Evolutionary conservation across 208 protist genomes (phyloP), one percentile per base, ranked within the genome.

Genomic region (Leishmania martiniquensis): DNA sequence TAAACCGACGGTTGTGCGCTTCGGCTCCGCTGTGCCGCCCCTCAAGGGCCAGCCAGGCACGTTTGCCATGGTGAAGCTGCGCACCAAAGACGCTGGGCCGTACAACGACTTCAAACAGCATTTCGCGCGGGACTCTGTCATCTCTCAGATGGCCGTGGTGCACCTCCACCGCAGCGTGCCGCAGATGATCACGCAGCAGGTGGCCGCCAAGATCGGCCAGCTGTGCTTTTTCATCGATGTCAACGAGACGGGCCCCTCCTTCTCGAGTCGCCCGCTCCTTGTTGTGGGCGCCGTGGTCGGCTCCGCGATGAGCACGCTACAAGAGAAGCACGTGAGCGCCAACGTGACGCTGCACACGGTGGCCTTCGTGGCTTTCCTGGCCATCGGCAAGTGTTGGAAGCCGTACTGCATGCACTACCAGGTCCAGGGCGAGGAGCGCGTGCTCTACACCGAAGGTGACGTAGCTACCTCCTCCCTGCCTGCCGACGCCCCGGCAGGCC

Each of bases 401-500:
- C 63, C 81, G 25, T 93, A 91, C 83, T 86, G 85, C 83, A 85
- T 88, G 66, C 87, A 91, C 78, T 85, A 86, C 69, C 80, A 87
- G 74, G 84, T 89, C 44, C 78, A 87, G 54, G 89, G 85, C 2
- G 69, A 70, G 62, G 65, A 81, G n/a, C 74, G 73, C 25, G 71
- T 81, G 32, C 25, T 89, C 12, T 85, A 65, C 78, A 69, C 60
- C 42, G 67, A 59, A 13, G 77, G 70, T 74, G 70, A 69, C 42
- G 75, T 57, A 9, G 70, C 39, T 29, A 62, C 55, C 15, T 74
- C 69, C 25, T 55, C 68, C 57, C 65, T 80, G 20, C 74, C 77
- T 13, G 63, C 62, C 10, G 47, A 55, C 7, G 55, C 70, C 12
- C 57, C 76, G 49, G 67, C 71, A 29, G 60, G 32, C 1, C 51